Conservation (phyloP, 2,329 filamentous ascomycete species). For the Penicillium sp. region DNA sequence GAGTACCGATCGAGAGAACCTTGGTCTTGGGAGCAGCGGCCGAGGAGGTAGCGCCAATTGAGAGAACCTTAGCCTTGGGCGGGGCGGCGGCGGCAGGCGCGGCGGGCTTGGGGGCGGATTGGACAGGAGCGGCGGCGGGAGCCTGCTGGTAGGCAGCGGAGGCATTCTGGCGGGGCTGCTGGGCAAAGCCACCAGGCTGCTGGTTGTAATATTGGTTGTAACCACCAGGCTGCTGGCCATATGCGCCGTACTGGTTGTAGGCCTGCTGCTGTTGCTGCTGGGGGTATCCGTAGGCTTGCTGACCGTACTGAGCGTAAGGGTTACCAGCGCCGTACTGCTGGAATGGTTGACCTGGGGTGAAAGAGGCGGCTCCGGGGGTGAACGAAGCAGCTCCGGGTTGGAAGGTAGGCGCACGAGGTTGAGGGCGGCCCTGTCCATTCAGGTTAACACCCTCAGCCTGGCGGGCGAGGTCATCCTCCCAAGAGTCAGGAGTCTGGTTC, state of each 20-base stretch:
- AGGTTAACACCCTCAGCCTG: constrained; percentile 76
- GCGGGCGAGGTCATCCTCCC: constrained; percentile 86
- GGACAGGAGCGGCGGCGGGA: constrained; percentile 46
- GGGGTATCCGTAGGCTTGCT: constrained; percentile 35
- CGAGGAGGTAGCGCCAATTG: constrained; percentile 54
- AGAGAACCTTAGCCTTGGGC: constrained; percentile 61
- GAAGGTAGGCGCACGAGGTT: constrained; percentile 58
- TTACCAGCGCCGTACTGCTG: constrained; percentile 53
- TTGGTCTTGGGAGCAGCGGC: constrained; percentile 62
- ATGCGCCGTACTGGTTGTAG: constrained; percentile 41
- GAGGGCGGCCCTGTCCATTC: constrained; percentile 55
- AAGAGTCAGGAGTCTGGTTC: constrained; percentile 75
- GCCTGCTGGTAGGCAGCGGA: constrained; percentile 41
- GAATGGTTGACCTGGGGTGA: constrained; percentile 71
- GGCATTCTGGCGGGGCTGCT: constrained; percentile 47
- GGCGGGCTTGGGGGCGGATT: constrained; percentile 52
- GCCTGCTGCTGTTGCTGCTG: constrained; percentile 34
- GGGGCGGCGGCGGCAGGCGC: constrained; percentile 36
- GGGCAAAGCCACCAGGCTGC: constrained; percentile 66
- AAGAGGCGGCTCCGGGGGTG: constrained; percentile 68
- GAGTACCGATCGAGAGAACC: constrained; percentile 72
- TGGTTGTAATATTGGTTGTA: constrained; percentile 55
- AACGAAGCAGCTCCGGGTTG: constrained; percentile 69
- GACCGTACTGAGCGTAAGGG: constrained; percentile 43
- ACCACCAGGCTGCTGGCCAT: constrained; percentile 59